phyloP scores from a whole-genome alignment of 1,284 basidiomycete genomes.

The Phellinidium pouzarii region DNA sequence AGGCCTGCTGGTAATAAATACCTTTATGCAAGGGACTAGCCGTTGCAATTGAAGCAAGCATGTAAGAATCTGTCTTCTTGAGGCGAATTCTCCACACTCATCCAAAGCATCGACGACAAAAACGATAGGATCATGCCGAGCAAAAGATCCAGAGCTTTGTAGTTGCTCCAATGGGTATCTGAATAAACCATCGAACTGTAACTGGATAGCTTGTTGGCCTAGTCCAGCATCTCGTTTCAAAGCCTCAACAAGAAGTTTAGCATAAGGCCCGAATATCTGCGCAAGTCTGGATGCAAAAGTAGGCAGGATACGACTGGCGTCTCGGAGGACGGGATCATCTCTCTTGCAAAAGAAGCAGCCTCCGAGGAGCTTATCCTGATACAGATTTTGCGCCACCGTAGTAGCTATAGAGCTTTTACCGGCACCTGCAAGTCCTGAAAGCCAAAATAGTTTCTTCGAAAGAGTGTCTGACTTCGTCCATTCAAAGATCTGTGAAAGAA shows the following conservation, averaged over 20 bases:
- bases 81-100: background rate
- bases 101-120: background rate
- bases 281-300: background rate
- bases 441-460: background rate
- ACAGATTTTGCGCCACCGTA: background rate
- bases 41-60: background rate
- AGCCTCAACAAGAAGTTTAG: background rate
- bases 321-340: background rate
- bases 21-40: background rate
- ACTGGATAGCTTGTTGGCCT: background rate
- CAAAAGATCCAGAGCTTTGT: background rate
- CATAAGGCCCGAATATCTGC: background rate
- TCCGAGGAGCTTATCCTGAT: background rate
- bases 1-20: background rate
- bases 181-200: background rate
- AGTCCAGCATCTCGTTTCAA: background rate
- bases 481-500: background rate
- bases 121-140: background rate
- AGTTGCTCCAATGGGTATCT: background rate
- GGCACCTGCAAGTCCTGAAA: background rate
- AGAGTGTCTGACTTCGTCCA: background rate
- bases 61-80: background rate
- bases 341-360: slow-evolving; percentile 1
- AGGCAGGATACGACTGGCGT: background rate
- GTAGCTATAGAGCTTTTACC: background rate